phyloP scores from a whole-genome alignment of 1,139 yeast genomes.

The Kluyveromyces marxianus region DNA sequence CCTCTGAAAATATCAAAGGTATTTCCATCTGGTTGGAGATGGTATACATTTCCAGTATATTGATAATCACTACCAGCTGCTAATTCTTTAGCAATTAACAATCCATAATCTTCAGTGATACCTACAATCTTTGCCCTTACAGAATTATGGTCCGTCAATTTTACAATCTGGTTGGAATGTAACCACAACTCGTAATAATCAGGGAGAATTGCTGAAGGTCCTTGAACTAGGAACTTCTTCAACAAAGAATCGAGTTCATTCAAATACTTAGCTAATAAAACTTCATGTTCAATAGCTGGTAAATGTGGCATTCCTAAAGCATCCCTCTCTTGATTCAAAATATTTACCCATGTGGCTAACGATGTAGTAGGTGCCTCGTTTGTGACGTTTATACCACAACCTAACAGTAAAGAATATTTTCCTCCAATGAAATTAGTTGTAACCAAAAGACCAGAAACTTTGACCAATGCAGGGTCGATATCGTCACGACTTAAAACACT shows the following conservation, averaged over 20 bases:
- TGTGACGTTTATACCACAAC: constrained; percentile 79
- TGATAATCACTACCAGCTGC: constrained; percentile 32
- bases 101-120: constrained; percentile 76
- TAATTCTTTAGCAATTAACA: constrained; percentile 67
- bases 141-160: constrained; percentile 40
- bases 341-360: constrained; percentile 57
- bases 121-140: constrained; percentile 65
- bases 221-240: constrained; percentile 50
- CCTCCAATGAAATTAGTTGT: constrained; percentile 62
- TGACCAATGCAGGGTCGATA: constrained; percentile 50
- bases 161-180: constrained; percentile 61
- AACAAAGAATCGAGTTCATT: constrained; percentile 57
- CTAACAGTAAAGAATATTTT: constrained; percentile 61
- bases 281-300: constrained; percentile 52
- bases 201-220: constrained; percentile 63
- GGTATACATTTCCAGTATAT: constrained; percentile 48
- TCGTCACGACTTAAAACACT: constrained; percentile 24
- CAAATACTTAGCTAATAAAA: constrained; percentile 62
- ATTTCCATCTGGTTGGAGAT: constrained; percentile 94
- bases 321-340: constrained; percentile 47
- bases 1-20: constrained; percentile 95
- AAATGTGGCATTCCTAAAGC: constrained; percentile 37
- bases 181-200: constrained; percentile 82
- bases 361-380: constrained; percentile 93
- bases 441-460: constrained; percentile 79